phyloP scores from a whole-genome alignment of 106 monocot genomes.

The Amphibolis antarctica region DNA sequence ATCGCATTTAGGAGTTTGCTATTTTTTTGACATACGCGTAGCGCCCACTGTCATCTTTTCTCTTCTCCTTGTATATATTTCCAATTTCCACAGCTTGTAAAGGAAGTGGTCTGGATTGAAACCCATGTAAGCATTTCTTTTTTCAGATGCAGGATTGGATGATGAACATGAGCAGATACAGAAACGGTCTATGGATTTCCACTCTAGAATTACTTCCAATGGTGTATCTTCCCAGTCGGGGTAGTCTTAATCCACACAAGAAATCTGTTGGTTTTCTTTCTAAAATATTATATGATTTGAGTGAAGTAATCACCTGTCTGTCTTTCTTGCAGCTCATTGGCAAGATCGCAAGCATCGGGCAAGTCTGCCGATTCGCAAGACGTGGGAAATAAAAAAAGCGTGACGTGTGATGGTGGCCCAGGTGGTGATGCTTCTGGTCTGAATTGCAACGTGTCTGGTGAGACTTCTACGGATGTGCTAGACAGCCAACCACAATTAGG shows the following conservation, averaged over 20 bases:
- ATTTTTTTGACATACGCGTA: too few relatives aligned
- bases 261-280: neutral
- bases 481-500: neutral
- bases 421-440: neutral
- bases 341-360: neutral
- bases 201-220: neutral
- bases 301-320: neutral
- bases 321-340: neutral
- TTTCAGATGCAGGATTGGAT: neutral
- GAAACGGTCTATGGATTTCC: neutral
- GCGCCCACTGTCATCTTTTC: too few relatives aligned
- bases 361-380: neutral
- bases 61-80: too few relatives aligned
- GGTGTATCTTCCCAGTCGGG: neutral
- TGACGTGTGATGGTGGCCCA: neutral
- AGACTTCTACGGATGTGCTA: too few relatives aligned
- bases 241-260: neutral
- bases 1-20: too few relatives aligned
- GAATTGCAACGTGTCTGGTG: too few relatives aligned
- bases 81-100: too few relatives aligned
- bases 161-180: neutral
- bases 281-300: neutral
- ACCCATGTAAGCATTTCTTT: neutral
- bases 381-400: neutral
- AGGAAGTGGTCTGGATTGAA: too few relatives aligned